Conservation (phyloP, 192 early-diverging fungal species). For the Lobosporangium transversale region DNA sequence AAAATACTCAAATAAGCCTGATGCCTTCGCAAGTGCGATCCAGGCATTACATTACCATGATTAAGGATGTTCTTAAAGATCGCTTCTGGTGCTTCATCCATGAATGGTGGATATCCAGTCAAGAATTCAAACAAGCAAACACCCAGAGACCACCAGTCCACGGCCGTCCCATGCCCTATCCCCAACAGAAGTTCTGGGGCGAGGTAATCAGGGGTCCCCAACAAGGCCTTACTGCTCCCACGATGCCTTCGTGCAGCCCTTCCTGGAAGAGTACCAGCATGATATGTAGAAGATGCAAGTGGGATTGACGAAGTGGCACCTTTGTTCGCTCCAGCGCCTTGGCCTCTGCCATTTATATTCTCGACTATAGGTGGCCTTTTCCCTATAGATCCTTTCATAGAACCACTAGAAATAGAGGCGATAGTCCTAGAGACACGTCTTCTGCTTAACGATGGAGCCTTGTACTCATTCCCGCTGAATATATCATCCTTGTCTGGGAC, state of each 20-base stretch:
- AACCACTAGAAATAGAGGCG: not conserved
- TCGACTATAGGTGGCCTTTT: conserved; percentile 5
- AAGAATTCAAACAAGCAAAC: conserved; percentile 93
- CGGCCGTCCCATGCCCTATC: conserved; percentile 82
- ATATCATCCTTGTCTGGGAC: conserved; percentile 63
- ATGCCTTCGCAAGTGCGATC: not conserved
- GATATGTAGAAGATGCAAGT: conserved; percentile 5
- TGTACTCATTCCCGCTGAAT: conserved; percentile 44
- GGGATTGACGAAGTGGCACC: not conserved
- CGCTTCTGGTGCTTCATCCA: conserved; percentile 83
- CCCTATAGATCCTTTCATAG: not conserved
- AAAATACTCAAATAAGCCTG: not conserved
- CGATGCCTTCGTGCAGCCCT: conserved; percentile 41
- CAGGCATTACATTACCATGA: too few relatives aligned
- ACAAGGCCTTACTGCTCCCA: conserved; percentile 60
- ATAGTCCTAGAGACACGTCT: conserved; percentile 17
- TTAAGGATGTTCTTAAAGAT: conserved; percentile 93
- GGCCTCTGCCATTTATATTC: not conserved
- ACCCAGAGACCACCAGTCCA: conserved; percentile 98
- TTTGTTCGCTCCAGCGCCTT: not conserved
- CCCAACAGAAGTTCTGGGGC: conserved; percentile 94
- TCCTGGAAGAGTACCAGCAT: conserved; percentile 2
- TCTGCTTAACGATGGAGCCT: conserved; percentile 25
- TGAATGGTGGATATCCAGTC: conserved; percentile 90
- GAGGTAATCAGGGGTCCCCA: conserved; percentile 95